Percentiles rank a stretch among this genome's conserved stretches.
Conservation (phyloP, 208 protist genomes). For the Leishmania turanica region DNA sequence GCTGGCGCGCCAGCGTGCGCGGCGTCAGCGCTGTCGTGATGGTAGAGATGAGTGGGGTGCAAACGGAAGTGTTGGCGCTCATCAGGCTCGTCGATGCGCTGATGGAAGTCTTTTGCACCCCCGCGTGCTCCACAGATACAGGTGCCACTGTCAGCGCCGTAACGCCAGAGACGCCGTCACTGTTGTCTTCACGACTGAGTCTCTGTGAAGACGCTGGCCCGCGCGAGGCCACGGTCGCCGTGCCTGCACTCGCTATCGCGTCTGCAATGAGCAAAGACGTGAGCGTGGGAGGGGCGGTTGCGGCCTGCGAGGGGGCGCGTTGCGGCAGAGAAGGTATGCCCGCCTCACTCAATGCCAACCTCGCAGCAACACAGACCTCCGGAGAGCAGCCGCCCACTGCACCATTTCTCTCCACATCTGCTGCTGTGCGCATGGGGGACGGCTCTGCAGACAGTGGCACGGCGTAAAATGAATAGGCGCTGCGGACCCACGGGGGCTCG, state of each 20-base stretch:
- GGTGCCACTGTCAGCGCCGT: background rate
- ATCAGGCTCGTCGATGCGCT: background rate
- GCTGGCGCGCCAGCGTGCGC: conserved; percentile 9
- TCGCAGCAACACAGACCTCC: background rate
- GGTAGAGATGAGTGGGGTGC: conserved; percentile 2
- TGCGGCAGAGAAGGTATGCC: background rate
- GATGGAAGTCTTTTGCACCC: background rate
- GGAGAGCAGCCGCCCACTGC: background rate
- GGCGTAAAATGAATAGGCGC: conserved; percentile 3
- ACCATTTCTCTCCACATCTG: background rate
- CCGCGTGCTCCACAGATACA: background rate
- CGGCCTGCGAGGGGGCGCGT: background rate
- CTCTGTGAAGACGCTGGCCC: background rate
- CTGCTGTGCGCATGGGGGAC: background rate
- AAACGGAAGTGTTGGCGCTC: background rate
- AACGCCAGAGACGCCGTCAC: background rate
- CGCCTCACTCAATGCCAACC: background rate
- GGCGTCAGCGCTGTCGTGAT: conserved; percentile 14
- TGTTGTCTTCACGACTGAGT: background rate
- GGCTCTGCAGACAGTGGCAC: background rate
- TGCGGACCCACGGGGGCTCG: background rate
- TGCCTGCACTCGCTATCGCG: background rate
- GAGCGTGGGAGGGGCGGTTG: background rate
- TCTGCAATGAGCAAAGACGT: background rate
- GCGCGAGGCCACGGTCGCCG: background rate